Conservation (phyloP, 1,284 basidiomycete species). For the Trichosporon asahii region DNA sequence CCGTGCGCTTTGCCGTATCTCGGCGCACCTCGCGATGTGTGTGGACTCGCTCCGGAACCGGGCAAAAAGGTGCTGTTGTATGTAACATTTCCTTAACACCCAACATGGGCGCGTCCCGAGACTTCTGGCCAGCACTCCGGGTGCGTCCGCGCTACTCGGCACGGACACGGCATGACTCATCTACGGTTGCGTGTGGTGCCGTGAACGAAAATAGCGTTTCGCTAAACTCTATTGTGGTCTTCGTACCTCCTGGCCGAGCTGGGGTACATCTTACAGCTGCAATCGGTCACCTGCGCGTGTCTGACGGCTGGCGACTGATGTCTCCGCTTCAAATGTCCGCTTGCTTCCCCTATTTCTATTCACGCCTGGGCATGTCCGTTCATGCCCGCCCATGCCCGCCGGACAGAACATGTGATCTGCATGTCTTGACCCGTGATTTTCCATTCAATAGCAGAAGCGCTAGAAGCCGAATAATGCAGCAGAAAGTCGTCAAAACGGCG, state of each 20-base stretch:
- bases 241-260: too few species aligned
- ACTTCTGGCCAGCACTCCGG: not conserved
- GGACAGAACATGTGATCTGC: not conserved
- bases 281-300: not conserved
- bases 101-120: not conserved
- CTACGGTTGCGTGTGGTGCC: not conserved
- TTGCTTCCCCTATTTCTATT: not conserved
- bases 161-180: not conserved
- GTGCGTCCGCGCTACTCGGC: too few species aligned
- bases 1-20: not conserved
- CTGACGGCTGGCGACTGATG: too few species aligned
- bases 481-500: not conserved
- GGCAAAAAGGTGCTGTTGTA: not conserved
- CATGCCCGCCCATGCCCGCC: not conserved
- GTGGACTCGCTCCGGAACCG: not conserved
- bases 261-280: too few species aligned
- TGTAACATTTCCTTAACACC: not conserved
- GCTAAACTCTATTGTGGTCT: not conserved
- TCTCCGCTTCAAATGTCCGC: not conserved
- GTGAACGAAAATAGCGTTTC: not conserved
- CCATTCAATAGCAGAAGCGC: not conserved
- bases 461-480: not conserved
- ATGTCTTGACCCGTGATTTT: not conserved
- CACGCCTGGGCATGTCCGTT: not conserved
- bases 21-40: not conserved